Base-by-base conservation (phyloP, 164 flowering plant species). In the Houttuynia cordata region DNA sequence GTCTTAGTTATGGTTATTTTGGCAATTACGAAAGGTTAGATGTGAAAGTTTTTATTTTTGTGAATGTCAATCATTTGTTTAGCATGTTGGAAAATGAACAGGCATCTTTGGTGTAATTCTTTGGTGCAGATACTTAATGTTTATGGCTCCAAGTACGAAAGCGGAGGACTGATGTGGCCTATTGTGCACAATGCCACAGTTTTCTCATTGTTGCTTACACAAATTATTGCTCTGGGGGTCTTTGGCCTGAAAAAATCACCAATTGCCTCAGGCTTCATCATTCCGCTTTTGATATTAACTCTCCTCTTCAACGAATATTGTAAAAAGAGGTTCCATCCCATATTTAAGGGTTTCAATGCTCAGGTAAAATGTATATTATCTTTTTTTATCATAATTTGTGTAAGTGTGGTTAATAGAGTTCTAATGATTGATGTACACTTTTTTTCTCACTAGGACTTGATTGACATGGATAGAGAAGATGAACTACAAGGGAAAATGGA, bases 81-180 rank as follows among this genome's bases (percentile, higher is more conserved):
- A 2, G 14, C 49, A 8, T 45, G 14, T 45, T 17, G 17, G 2
- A 12, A 10, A 12, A 12, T 12, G 49, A 12, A 3, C 13, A 12
- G 17, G 2, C 2, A 8, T 7, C 49, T 12, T 45, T 17, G 17
- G 8, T 3, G 22, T 21, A 40, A 53, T 8, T 23, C 20, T 50
- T 3, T 56, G 19, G 62, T 78, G 63, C 90, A 91, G 98, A 70
- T 93, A 61, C 78, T 90, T 49, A 85, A 91, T 65, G 99, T 94
- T 20, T 94, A 94, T 63, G 51, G 74, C 1, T 18, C 79, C 23
- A 83, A 84, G 57, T 94, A 91, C 63, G 87, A 94, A 51, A 81
- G 73, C 40, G 86, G 94, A 56, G 99, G 99, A 41, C 79, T 74
- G 57, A 75, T 70, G 41, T 94, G 99, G 99, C 96, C 97, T 52